Percentiles rank a stretch among this genome's conserved stretches.
phyloP scores from a whole-genome alignment of 768 basidiomycete species.

The Xerocomus potaroensis region DNA sequence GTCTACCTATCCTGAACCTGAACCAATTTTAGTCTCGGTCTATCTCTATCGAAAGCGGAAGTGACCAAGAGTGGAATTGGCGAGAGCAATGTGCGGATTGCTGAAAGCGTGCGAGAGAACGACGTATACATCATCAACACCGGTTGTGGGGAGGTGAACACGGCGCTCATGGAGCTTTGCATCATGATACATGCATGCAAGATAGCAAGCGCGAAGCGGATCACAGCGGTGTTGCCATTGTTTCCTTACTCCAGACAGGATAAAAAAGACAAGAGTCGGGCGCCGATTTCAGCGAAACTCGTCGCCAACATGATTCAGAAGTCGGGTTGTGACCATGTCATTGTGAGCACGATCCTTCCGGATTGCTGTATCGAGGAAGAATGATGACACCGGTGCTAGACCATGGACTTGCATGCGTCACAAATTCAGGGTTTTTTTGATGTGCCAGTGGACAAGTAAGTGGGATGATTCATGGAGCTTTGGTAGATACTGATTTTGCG shows the following conservation, averaged over 20 bases:
- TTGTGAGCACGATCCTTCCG: constrained; percentile 51
- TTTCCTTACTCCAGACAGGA: constrained; percentile 98
- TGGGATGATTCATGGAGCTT: constrained; percentile 17
- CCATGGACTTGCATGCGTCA: constrained; percentile 98
- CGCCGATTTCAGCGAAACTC: constrained; percentile 96
- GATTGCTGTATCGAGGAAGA: background rate
- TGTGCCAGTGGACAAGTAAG: constrained; percentile 98
- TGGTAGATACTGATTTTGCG: constrained; percentile 14
- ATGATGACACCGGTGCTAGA: constrained; percentile 43
- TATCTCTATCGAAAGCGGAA: constrained; percentile 83
- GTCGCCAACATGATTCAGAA: constrained; percentile 97
- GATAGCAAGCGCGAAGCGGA: constrained; percentile 96
- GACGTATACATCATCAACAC: constrained; percentile 99
- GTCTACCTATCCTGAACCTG: constrained; percentile 23
- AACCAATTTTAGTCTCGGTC: constrained; percentile 73
- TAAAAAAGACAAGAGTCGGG: constrained; percentile 98
- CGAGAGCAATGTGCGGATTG: constrained; percentile 88
- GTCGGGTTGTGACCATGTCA: constrained; percentile 94
- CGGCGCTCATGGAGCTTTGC: constrained; percentile 94
- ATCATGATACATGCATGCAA: constrained; percentile 99
- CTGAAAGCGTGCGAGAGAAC: constrained; percentile 94
- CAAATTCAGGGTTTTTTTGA: constrained; percentile 99
- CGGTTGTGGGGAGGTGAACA: constrained; percentile 82
- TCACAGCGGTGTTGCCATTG: constrained; percentile 96
- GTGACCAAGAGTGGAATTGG: constrained; percentile 86